Percentiles rank a stretch among this genome's conserved stretches.
These are phyloP conservation scores for Aspergillus pseudotamarii DNA, from an alignment of 2,329 filamentous ascomycete species.

Conservation along the genomic window DNA sequence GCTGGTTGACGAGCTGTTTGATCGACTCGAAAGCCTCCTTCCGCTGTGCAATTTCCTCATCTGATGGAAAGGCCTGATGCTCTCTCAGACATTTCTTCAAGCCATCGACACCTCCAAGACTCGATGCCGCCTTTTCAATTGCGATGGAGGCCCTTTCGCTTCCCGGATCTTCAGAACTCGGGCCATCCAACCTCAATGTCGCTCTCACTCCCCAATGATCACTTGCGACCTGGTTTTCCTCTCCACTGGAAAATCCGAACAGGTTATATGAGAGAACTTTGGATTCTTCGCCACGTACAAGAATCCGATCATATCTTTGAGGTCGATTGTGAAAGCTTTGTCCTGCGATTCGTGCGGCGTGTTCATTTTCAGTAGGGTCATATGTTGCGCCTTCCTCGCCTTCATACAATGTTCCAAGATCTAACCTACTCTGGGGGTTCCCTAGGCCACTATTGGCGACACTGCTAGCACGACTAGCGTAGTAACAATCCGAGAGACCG, in stretches of 20 bases:
- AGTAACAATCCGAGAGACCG: slow-evolving; percentile 9
- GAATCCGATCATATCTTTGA: slow-evolving; percentile 9
- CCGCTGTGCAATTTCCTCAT: slow-evolving; percentile 3
- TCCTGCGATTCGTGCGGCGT: slow-evolving; percentile 6
- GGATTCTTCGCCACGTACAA: neutral
- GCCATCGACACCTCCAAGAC: neutral
- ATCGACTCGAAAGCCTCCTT: neutral
- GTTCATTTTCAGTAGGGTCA: slow-evolving; percentile 9
- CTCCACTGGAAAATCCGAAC: neutral
- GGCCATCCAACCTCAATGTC: neutral
- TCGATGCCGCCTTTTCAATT: neutral
- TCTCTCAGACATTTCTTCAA: slow-evolving; percentile 4
- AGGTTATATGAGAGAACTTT: slow-evolving; percentile 1
- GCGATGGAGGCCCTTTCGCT: neutral
- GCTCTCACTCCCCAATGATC: slow-evolving; percentile 12
- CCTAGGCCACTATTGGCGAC: neutral
- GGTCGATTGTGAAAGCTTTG: slow-evolving; percentile 12
- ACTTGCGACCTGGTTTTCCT: neutral
- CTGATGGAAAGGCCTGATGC: neutral
- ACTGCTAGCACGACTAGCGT: neutral
- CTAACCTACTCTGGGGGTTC: neutral
- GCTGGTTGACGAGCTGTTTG: slow-evolving; percentile 4
- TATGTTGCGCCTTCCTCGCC: slow-evolving; percentile 12
- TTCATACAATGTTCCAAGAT: slow-evolving; percentile 4
- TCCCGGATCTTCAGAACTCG: neutral